Base-by-base conservation (phyloP, 805 yeast genomes). In the Metschnikowia lachancei region DNA sequence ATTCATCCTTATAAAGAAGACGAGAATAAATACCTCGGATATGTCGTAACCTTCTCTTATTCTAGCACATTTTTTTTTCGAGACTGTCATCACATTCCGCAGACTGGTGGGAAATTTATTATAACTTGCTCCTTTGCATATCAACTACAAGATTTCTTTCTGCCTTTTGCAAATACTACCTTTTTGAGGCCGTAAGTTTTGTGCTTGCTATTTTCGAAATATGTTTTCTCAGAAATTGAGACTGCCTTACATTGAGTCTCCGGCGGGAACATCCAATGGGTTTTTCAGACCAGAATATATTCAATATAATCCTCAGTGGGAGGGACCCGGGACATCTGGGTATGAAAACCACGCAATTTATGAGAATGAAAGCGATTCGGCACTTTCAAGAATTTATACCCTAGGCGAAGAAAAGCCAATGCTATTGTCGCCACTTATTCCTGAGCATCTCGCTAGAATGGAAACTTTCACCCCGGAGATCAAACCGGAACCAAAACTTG, bases 151-250 rank as follows among this genome's bases (percentile, higher is more conserved):
- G 39, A n/a, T 16, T 35, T 41, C 18, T 32, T 16, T 40, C 14
- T 33, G 22, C 12, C n/a, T 19, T 4, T 14, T 16, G 13, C 24
- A 20, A 29, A 36, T 10, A 13, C 26, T 24, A 36, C 29, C 20
- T 13, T 20, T 20, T 19, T 22, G 38, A 36, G 38, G 38, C 38
- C 26, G 38, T 36, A 20, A 36, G 22, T 36, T 6, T 19, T 36
- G 38, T 19, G 38, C 16, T 36, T 36, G 38, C 14, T 36, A 26
- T 37, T 36, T 17, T 22, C 3, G 19, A 10, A 22, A n/a, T 6
- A 45, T 45, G 48, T 45, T 45, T n/a, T 33, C 48, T 33, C 48
- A 45, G 31, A 45, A 45, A 13, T 39, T 45, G 22, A 45, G 48
- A 24, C 44, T 45, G 48, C 43, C 48, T 30, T 45, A 45, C 38